Evolutionary conservation across 2,329 filamentous ascomycete genomes (phyloP), one percentile per base, ranked within the genome.

Genomic region (Pyrenophora graminea): DNA sequence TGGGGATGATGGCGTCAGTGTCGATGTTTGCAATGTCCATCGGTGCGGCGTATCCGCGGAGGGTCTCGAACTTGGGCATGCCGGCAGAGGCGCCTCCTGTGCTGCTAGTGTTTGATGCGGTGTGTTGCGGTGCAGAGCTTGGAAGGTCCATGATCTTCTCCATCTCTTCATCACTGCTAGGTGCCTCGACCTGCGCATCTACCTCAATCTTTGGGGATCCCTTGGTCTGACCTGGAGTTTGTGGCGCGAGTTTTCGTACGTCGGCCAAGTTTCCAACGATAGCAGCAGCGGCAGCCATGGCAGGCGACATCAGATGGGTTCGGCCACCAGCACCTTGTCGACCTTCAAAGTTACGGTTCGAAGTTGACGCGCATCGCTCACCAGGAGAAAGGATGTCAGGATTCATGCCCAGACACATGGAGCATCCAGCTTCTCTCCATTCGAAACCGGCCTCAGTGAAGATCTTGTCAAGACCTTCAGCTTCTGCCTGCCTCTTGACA

Each of bases 351-450:
- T 97, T 97, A 66, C 94, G 89, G 79, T 97, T 97, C 57, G 90
- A 95, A 42, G 94, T 97, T 70, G 88, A 93, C 36, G 94, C 94
- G 72, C 94, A 97, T 68, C 94, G 87, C 78, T 99, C 94, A 73
- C 88, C 84, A 46, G 94, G 92, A 2, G 91, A 86, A 39, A 97
- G 83, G 58, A 99, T 97, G 73, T 99, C 94, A 0, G 94, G 93
- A 80, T 99, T 99, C 93, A 99, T 99, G 72, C 94, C 94, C 48
- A 99, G 83, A 73, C 94, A 97, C 94, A 99, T 99, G 57, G 90
- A 96, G 83, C 94, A 99, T 42, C 94, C 94, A 61, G 94, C 94
- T 79, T 99, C 94, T 71, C 94, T 86, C 93, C 93, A 97, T 74
- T 97, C 93, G 62, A 97, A 97, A 6, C 94, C 94, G 41, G 94